Percentiles rank a stretch among this genome's conserved stretches.
Evolutionary conservation across 805 yeast genomes (phyloP).

Genomic region (Priceomyces medius): DNA sequence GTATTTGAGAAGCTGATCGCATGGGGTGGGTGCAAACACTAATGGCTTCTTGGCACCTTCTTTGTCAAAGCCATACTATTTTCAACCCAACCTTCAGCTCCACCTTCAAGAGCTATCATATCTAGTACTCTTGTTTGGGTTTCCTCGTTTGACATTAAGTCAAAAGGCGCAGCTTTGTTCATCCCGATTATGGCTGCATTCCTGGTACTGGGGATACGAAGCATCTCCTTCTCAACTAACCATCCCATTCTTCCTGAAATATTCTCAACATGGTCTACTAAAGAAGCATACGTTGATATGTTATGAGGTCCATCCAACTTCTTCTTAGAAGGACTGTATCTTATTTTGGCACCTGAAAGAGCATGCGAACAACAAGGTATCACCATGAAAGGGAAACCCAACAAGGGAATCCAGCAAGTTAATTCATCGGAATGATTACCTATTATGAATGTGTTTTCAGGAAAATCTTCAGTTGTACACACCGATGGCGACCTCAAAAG

Average conservation of each 20-base stretch:
- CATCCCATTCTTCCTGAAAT: conserved; percentile 73
- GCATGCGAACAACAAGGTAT: conserved; percentile 96
- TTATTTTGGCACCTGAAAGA: conserved; percentile 67
- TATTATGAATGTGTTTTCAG: conserved; percentile 72
- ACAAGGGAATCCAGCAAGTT: conserved; percentile 91
- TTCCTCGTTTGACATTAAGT: conserved; percentile 28
- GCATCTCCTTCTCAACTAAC: conserved; percentile 80
- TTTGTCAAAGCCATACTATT: conserved; percentile 70
- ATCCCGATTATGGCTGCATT: conserved; percentile 86
- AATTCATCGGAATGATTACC: conserved; percentile 96
- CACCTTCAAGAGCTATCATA: conserved; percentile 74
- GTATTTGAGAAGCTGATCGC: background rate
- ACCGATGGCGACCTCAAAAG: conserved; percentile 51
- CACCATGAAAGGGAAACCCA: conserved; percentile 84
- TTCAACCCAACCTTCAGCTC: conserved; percentile 89
- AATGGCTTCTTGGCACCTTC: conserved; percentile 72
- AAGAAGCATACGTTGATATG: conserved; percentile 74
- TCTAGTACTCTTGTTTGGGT: conserved; percentile 50
- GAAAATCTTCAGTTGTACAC: conserved; percentile 62
- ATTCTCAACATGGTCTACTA: conserved; percentile 81
- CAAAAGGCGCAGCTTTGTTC: conserved; percentile 24
- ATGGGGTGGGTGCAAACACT: conserved; percentile 4
- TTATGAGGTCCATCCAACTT: conserved; percentile 7
- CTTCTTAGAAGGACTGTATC: conserved; percentile 52
- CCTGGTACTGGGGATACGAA: conserved; percentile 91